A percentile compares a stretch with the other conserved stretches of the same genome.
Evolutionary conservation across 495 filamentous ascomycete genomes (phyloP).

Genomic region (Bombardia bombarda): DNA sequence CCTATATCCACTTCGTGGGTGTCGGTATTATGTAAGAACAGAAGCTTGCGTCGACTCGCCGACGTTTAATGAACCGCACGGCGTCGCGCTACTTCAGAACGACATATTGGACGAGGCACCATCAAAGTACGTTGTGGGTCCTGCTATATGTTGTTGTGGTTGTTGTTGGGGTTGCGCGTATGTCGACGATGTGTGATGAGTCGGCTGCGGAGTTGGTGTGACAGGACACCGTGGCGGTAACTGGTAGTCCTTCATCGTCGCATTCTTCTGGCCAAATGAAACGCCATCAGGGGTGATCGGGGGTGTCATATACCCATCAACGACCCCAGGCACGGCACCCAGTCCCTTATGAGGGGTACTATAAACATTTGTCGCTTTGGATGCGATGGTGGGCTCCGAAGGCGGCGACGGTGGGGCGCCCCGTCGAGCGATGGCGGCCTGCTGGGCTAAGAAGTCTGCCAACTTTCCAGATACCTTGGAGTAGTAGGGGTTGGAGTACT

Average conservation of each 20-base stretch:
- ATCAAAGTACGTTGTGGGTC: constrained; percentile 25
- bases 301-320: constrained; percentile 83
- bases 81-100: constrained; percentile 21
- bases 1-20: constrained; percentile 4
- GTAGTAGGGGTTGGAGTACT: constrained; percentile 76
- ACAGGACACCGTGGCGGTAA: constrained; percentile 43
- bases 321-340: constrained; percentile 50
- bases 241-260: constrained; percentile 38
- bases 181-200: constrained; percentile 5
- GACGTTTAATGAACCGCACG: constrained; percentile 1
- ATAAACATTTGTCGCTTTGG: constrained; percentile 51
- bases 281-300: constrained; percentile 90
- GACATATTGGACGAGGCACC: constrained; percentile 19
- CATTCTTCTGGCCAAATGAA: constrained; percentile 41
- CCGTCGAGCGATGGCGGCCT: constrained; percentile 62
- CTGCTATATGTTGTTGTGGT: constrained; percentile 5
- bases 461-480: constrained; percentile 75
- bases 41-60: constrained; percentile 8
- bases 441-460: constrained; percentile 77
- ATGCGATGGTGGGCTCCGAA: constrained; percentile 41
- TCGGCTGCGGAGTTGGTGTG: constrained; percentile 41
- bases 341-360: constrained; percentile 83
- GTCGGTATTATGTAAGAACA: constrained; percentile 8
- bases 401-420: constrained; percentile 61
- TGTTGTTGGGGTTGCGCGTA: constrained; percentile 17